Base-by-base conservation (phyloP, 192 early-diverging fungal genomes). In the Pilaira anomala region DNA sequence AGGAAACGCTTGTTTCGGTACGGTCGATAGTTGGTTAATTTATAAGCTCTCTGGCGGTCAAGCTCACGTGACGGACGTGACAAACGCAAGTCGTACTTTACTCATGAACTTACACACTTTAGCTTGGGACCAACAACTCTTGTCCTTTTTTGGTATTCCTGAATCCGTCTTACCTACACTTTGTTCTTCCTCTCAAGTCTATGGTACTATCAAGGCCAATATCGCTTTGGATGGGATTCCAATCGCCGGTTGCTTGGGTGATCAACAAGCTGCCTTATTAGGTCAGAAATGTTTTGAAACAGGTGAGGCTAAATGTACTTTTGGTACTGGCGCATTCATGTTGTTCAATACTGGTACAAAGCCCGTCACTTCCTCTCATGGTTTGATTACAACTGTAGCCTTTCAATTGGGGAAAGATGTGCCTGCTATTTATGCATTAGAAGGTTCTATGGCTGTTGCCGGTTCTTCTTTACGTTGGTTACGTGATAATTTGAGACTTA, bases 301-400 rank as follows among this genome's bases (percentile, higher is more conserved):
- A 2, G 95, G 95, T 8, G 87, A 91, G 69, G 87, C 88, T 59
- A 97, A 97, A 83, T 95, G 94, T 78, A 97, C 95, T 7, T 95
- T 93, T 81, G 94, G 95, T 45, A 97, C 95, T 21, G 95, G 93
- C 13, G 92, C 90, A 66, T 97, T 97, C 71, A 92, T 95, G 90
- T 76, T 97, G 51, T 93, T 91, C 78, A 95, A 97, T 81, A 97
- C 95, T n/a, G 95, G 95, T 33, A 59, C 71, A 7, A 74, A 84
- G 39, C 83, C 85, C 14, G 85, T 94, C 55, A 71, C 83, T 48
- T 91, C 93, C 28, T 81, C 84, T 60, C 84, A 87, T 66, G 95
- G 95, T 0, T 82, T 97, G 44, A 76, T 97, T 28, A 95, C 95
- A 4, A 97, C 95, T 6, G 92, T 95, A n/a, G 93, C 81, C 3